Percentiles rank a stretch among this genome's conserved stretches.
Evolutionary conservation across 2,329 filamentous ascomycete genomes (phyloP).

Genomic region (Hirsutella rhossiliensis): DNA sequence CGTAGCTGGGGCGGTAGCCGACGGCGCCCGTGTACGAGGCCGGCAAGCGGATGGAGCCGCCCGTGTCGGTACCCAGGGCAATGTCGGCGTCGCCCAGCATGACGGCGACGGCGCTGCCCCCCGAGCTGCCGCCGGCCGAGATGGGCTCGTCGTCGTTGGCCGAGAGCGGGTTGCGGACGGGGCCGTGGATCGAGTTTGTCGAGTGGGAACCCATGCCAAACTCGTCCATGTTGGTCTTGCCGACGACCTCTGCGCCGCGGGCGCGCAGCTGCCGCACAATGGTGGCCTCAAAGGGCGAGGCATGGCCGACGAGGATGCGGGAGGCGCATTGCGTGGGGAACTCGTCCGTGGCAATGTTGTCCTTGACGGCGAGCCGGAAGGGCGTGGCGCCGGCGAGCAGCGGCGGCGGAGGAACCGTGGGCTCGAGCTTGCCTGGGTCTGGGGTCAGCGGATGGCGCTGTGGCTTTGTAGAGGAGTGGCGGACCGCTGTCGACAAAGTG

Average conservation of each 20-base stretch:
- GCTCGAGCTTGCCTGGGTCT: not conserved
- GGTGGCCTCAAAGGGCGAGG: constrained; percentile 71
- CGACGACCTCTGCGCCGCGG: constrained; percentile 51
- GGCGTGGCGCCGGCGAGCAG: constrained; percentile 11
- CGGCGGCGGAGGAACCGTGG: constrained; percentile 3
- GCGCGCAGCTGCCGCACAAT: constrained; percentile 57
- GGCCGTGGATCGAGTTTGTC: constrained; percentile 53
- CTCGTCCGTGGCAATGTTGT: constrained; percentile 58
- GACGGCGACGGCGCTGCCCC: constrained; percentile 83
- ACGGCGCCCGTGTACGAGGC: constrained; percentile 76
- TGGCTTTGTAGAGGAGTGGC: constrained; percentile 2
- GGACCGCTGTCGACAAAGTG: constrained; percentile 22
- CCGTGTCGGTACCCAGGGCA: constrained; percentile 86
- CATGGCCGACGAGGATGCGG: constrained; percentile 55
- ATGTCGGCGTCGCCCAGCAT: constrained; percentile 42
- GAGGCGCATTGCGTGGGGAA: constrained; percentile 79
- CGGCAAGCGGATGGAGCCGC: constrained; percentile 76
- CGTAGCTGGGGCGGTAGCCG: constrained; percentile 88
- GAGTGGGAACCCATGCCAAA: constrained; percentile 94
- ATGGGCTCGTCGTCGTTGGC: constrained; percentile 20
- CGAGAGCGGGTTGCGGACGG: constrained; percentile 42
- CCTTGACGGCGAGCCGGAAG: constrained; percentile 54
- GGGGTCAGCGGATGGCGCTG: not conserved
- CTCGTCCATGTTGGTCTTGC: constrained; percentile 90
- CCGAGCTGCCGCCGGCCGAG: constrained; percentile 82